A percentile compares a stretch with the other conserved stretches of the same genome.
These are phyloP conservation scores for Colletotrichum sp. DNA, from an alignment of 2,329 filamentous ascomycete genomes.

Conservation along the genomic window DNA sequence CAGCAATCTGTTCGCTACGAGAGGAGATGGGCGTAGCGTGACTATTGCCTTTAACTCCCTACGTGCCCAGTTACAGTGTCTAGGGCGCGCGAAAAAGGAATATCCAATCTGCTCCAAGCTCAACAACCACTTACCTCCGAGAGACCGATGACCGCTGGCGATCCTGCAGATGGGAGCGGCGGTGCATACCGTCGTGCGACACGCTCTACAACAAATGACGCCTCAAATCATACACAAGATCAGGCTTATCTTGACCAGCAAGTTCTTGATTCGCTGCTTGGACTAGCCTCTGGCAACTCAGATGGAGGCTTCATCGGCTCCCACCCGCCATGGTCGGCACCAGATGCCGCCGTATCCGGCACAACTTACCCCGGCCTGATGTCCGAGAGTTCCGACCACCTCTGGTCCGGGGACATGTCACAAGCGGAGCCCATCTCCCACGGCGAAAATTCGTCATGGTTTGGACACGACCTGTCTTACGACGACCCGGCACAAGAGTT, in stretches of 20 bases:
- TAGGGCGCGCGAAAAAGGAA: neutral
- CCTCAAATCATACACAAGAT: neutral
- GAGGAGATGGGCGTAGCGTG: neutral
- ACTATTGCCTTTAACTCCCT: neutral
- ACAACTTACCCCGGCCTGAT: neutral
- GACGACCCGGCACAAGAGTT: neutral
- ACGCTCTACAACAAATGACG: neutral
- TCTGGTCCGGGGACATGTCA: neutral
- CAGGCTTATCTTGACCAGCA: neutral
- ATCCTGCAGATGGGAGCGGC: neutral
- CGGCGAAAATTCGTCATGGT: neutral
- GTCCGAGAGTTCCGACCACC: neutral
- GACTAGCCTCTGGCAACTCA: neutral
- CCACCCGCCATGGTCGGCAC: neutral
- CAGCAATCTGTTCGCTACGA: neutral
- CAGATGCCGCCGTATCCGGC: neutral
- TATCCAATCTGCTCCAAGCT: neutral
- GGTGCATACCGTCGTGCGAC: neutral
- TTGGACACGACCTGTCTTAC: neutral
- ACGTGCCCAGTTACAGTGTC: neutral
- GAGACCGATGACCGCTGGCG: neutral
- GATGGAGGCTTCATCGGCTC: neutral
- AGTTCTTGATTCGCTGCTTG: neutral
- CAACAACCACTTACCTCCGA: neutral
- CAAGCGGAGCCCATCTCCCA: neutral